phyloP scores from a whole-genome alignment of 805 yeast species.

The Zygosaccharomyces bailii region DNA sequence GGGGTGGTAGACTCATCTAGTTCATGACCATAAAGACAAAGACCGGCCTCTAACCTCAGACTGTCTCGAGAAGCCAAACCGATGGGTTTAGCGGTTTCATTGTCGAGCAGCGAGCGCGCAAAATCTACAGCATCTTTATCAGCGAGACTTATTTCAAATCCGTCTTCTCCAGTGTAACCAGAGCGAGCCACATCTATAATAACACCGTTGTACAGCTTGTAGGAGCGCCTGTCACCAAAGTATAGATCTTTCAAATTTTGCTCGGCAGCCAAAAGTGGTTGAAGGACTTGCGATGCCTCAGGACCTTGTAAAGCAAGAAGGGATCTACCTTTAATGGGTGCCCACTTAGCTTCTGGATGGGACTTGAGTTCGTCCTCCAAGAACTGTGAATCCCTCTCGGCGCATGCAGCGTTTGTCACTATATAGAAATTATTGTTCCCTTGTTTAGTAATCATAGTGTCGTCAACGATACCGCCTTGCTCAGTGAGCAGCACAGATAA shows the following conservation, averaged over 20 bases:
- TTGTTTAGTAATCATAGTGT: constrained; percentile 83
- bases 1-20: constrained; percentile 78
- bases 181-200: constrained; percentile 83
- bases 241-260: constrained; percentile 49
- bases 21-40: constrained; percentile 96
- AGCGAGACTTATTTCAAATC: constrained; percentile 86
- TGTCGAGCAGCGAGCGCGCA: constrained; percentile 53
- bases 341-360: constrained; percentile 37
- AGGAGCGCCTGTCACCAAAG: constrained; percentile 61
- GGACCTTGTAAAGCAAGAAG: constrained; percentile 95
- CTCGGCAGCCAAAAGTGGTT: constrained; percentile 52
- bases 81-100: constrained; percentile 67
- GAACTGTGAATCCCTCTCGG: constrained; percentile 72
- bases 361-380: constrained; percentile 48
- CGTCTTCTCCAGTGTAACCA: constrained; percentile 98
- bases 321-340: constrained; percentile 59
- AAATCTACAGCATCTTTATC: constrained; percentile 55
- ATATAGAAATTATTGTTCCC: constrained; percentile 65
- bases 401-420: constrained; percentile 95
- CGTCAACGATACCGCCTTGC: constrained; percentile 89
- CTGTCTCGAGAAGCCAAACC: constrained; percentile 99
- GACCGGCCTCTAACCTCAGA: constrained; percentile 92
- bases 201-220: constrained; percentile 37
- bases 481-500: constrained; percentile 70
- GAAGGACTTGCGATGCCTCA: constrained; percentile 61